Percentiles rank a stretch among this genome's conserved stretches.
These are phyloP conservation scores for Leucocoprinus leucothites DNA, from an alignment of 768 basidiomycete species.

Conservation along the genomic window DNA sequence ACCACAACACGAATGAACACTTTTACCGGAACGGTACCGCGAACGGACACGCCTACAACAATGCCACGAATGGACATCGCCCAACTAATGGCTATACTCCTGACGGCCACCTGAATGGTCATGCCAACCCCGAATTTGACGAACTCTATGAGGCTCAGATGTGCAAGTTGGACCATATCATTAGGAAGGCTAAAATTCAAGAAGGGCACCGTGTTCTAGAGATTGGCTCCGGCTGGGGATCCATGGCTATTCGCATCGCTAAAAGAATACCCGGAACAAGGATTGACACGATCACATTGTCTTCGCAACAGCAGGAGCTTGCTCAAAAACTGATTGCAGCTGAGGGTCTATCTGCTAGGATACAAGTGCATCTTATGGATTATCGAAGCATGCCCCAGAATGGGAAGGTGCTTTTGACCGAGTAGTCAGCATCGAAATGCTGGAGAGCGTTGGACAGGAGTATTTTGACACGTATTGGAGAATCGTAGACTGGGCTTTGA, in stretches of 20 bases:
- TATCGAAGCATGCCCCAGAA: constrained; percentile 61
- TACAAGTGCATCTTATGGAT: constrained; percentile 73
- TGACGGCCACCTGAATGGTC: no score
- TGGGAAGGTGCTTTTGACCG: constrained; percentile 69
- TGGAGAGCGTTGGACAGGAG: constrained; percentile 69
- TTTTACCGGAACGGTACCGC: neutral
- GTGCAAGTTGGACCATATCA: constrained; percentile 61
- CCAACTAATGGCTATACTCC: neutral
- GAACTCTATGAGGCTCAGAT: constrained; percentile 49
- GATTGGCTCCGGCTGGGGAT: constrained; percentile 81
- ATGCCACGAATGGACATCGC: neutral
- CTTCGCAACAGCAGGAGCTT: constrained; percentile 57
- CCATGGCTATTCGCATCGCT: constrained; percentile 63
- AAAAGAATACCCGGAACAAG: constrained; percentile 49
- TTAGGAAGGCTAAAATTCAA: constrained; percentile 58
- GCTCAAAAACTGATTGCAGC: constrained; percentile 52
- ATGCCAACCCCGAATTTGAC: neutral
- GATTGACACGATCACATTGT: constrained; percentile 73
- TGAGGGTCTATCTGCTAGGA: constrained; percentile 47
- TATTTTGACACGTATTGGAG: constrained; percentile 65
- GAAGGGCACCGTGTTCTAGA: constrained; percentile 53
- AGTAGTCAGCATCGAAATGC: constrained; percentile 75
- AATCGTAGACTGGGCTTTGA: constrained; percentile 66
- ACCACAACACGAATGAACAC: neutral
- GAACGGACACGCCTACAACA: neutral